Base-by-base conservation (phyloP, 768 basidiomycete genomes). In the Boletus patriciae region DNA sequence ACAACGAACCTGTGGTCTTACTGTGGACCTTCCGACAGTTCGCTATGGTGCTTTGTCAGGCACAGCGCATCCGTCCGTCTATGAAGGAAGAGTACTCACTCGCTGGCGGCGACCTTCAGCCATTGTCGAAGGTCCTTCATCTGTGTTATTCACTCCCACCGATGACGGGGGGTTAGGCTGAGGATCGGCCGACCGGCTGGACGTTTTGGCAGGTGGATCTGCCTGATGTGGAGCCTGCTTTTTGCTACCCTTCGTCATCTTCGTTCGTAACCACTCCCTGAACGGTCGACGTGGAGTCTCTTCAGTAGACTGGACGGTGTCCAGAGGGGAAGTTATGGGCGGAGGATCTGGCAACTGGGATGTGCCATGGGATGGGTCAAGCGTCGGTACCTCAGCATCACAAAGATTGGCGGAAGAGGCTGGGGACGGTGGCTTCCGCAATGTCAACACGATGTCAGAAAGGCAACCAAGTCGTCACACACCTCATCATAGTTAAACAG, bases 401-500 rank as follows among this genome's bases (percentile, higher is more conserved):
- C 37, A 29, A 18, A n/a, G 2, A 43, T 19, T 46, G 1, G 36
- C 7, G 5, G 46, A 56, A 6, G 46, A 25, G 2, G 16, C 19
- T 0, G 52, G 40, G 2, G 57, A 55, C 1, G 41, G 34, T n/a
- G 53, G 34, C 57, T 58, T 0, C 11, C 15, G 8, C 11, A 25
- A 18, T 5, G 37, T 58, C 29, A 58, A n/a, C n/a, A 40, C 9
- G 7, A 3, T 19, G 1, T 6, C 36, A 13, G 8, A 1, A 21
- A 16, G 10, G 36, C n/a, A 23, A 19, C n/a, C 4, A 8, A 16
- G 23, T 16, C 3, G 11, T 21, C 8, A 18, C 45, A 0, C 19
- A 54, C 56, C 29, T 49, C 33, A 1, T 56, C 54, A n/a, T 33
- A 49, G 47, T 56, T n/a, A 13, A 58, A 58, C 0, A 13, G 13